Conservation (phyloP, 2,329 filamentous ascomycete species). For the Colletotrichum brevisporum region DNA sequence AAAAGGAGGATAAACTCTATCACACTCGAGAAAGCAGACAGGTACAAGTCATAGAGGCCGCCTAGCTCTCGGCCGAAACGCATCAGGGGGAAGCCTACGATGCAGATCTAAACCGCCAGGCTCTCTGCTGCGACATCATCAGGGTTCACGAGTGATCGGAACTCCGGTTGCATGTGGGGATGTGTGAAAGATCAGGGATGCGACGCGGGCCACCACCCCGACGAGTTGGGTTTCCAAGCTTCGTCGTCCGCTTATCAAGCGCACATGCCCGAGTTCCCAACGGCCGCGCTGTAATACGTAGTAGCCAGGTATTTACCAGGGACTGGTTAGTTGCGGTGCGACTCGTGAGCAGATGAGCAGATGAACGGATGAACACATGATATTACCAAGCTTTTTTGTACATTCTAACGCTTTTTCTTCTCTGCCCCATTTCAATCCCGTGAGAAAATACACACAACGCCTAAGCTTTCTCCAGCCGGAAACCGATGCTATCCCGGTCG, state of each 20-base stretch:
- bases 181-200: neutral
- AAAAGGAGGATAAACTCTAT: no score
- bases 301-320: no score
- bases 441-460: neutral
- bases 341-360: constrained; percentile 7
- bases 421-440: no score
- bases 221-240: neutral
- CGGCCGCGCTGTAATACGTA: no score
- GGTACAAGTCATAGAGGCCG: neutral
- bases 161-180: neutral
- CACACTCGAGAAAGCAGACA: neutral
- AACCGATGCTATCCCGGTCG: constrained; percentile 61
- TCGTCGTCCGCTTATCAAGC: neutral
- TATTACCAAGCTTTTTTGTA: neutral
- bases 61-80: constrained; percentile 5
- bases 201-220: neutral
- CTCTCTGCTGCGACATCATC: neutral
- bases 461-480: constrained; percentile 42
- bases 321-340: neutral
- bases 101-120: neutral
- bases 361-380: constrained; percentile 11
- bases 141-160: neutral
- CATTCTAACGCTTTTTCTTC: neutral
- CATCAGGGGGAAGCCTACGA: neutral
- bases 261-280: neutral